Evolutionary conservation across 106 monocot species (phyloP).

Genomic region (Posidonia australis): DNA sequence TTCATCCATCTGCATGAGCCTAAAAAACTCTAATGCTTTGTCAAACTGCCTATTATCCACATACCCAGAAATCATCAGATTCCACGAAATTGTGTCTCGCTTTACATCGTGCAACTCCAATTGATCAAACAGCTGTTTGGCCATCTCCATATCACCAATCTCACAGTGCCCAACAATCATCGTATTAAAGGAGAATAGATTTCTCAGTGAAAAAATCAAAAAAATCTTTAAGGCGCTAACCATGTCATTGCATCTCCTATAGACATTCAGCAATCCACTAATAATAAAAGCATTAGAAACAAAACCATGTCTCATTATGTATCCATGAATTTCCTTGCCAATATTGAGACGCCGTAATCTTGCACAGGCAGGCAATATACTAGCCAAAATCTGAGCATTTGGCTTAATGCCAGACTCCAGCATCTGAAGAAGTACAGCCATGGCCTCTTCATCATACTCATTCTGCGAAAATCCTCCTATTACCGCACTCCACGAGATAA

Average conservation of each 20-base stretch:
- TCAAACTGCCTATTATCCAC: constrained; percentile 18
- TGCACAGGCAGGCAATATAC: constrained; percentile 32
- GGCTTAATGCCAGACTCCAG: constrained; percentile 17
- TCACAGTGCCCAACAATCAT: constrained; percentile 44
- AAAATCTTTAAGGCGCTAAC: constrained; percentile 22
- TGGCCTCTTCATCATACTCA: constrained; percentile 25
- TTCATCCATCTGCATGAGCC: constrained; percentile 31
- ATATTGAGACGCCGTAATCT: constrained; percentile 11
- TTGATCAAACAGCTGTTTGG: constrained; percentile 34
- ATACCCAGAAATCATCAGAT: constrained; percentile 44
- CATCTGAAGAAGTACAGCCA: constrained; percentile 26
- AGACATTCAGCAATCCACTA: constrained; percentile 43
- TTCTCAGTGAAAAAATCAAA: constrained; percentile 17
- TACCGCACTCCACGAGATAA: constrained; percentile 42
- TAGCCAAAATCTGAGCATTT: constrained; percentile 29
- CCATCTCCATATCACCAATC: constrained; percentile 22
- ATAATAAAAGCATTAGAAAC: constrained; percentile 22
- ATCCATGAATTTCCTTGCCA: constrained; percentile 41
- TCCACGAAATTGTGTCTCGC: constrained; percentile 44
- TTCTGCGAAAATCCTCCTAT: constrained; percentile 35
- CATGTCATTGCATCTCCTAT: constrained; percentile 39
- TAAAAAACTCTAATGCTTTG: constrained; percentile 26
- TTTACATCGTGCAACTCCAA: constrained; percentile 32
- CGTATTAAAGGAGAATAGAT: constrained; percentile 30
- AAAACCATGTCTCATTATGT: constrained; percentile 19